Conservation (phyloP, 1,139 yeast genomes). For the Yarrowia galli region DNA sequence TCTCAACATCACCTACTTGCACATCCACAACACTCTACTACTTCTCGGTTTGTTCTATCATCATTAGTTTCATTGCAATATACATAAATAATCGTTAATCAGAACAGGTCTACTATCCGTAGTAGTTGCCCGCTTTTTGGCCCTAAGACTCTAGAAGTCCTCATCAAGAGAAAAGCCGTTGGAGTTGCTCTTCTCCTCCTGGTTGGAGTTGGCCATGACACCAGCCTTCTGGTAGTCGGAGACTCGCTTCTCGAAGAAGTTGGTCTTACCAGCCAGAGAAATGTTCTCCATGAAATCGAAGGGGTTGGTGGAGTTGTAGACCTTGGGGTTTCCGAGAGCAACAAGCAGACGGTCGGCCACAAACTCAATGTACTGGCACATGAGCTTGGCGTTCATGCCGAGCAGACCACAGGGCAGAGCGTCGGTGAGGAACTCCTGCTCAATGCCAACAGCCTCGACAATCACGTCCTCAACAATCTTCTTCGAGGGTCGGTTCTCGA, state of each 20-base stretch:
- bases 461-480: conserved; percentile 82
- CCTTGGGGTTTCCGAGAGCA: conserved; percentile 88
- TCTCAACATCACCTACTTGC: too few relatives aligned
- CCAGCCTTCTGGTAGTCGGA: conserved; percentile 99
- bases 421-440: conserved; percentile 91
- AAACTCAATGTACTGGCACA: conserved; percentile 98
- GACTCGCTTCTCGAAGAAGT: conserved; percentile 98
- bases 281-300: conserved; percentile 99
- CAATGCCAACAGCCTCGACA: conserved; percentile 94
- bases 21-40: too few relatives aligned
- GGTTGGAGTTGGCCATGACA: conserved; percentile 75
- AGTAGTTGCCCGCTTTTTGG: neutral
- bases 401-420: conserved; percentile 89
- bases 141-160: conserved; percentile 52
- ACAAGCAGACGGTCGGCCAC: conserved; percentile 94
- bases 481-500: conserved; percentile 84
- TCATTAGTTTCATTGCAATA: conserved; percentile 36
- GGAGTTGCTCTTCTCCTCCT: conserved; percentile 52
- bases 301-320: conserved; percentile 88
- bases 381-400: conserved; percentile 90
- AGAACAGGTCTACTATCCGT: neutral
- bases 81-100: conserved; percentile 37
- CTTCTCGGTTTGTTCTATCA: neutral
- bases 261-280: conserved; percentile 96
- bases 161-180: conserved; percentile 57